These are phyloP conservation scores for Stenocarpella maydis DNA, from an alignment of 2,329 filamentous ascomycete species.

Conservation along the genomic window DNA sequence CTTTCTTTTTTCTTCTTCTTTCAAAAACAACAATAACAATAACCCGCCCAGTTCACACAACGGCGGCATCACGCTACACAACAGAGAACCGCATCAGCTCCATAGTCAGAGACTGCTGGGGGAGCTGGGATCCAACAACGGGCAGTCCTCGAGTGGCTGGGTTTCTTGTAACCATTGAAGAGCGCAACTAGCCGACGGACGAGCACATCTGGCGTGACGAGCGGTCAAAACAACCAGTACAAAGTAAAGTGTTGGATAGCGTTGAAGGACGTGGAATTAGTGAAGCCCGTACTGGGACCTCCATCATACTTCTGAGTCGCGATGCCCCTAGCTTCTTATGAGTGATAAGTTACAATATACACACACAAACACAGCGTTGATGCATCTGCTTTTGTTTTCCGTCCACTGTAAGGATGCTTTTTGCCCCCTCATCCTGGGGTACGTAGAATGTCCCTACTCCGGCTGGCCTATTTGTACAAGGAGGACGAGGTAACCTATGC, in stretches of 20 bases:
- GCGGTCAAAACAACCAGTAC: neutral
- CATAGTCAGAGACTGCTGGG: neutral
- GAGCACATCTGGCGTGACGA: neutral
- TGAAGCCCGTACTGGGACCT: neutral
- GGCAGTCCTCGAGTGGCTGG: neutral
- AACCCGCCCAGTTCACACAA: too few species aligned
- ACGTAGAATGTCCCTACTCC: neutral
- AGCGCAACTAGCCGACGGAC: too few species aligned
- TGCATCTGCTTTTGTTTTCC: conserved; percentile 6
- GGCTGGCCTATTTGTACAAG: conserved; percentile 12
- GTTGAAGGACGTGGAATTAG: conserved; percentile 8
- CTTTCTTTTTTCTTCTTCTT: too few species aligned
- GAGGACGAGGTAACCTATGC: neutral
- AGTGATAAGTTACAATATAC: conserved; percentile 6
- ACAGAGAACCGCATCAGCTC: neutral
- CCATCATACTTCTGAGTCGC: conserved; percentile 26
- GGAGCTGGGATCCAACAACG: too few species aligned
- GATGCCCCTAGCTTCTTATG: conserved; percentile 23
- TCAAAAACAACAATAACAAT: too few species aligned
- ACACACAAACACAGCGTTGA: conserved; percentile 1
- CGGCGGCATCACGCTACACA: neutral
- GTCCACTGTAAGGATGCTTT: conserved; percentile 6
- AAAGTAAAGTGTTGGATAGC: neutral
- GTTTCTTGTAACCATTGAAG: neutral
- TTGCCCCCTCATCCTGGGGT: neutral